Evolutionary conservation across 371 early-diverging fungal genomes (phyloP), one percentile per base, ranked within the genome.

Genomic region (Syncephalastrum racemosum): DNA sequence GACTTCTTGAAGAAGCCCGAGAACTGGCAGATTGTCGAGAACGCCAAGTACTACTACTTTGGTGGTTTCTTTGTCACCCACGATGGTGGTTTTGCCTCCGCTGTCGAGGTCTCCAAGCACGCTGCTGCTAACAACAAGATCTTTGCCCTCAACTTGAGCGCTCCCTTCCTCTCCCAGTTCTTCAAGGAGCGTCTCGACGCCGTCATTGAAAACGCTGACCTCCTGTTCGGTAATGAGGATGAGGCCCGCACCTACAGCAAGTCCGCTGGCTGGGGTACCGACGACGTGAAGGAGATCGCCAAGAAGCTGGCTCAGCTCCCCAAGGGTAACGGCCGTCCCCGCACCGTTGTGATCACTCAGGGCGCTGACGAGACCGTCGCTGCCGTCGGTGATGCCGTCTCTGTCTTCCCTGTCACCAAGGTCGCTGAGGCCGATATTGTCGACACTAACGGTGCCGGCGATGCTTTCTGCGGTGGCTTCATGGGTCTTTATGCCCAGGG

Each of bases 361-460:
- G 94, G 94, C 56, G 71, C 86, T 56, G 75, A 90, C 22, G 75
- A 84, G 55, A 91, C 92, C 62, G 75, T 93, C 54, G 87, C 91
- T 54, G 93, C 86, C 59, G 50, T 71, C 45, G 80, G 80, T 63
- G 85, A 87, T 55, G 68, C 70, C 46, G 68, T 82, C 45, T 66
- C 79, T 36, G 73, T 72, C 50, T 92, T 79, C 82, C 88, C 92
- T 31, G 87, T 95, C 57, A 78, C 82, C 62, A 75, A 81, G 64
- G 86, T 93, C 46, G 73, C 73, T 15, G 63, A 57, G 27, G 64
- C 73, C 46, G 85, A 93, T 59, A 93, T 98, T 58, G 92, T 92
- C 48, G 98, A 98, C 72, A 92, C 95, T 68, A 97, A 97, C 77
- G 98, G 96, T 66, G 96, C 95, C 63, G 96, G 98, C 67, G 98